These are phyloP conservation scores for Vitis rupestris DNA, from an alignment of 164 flowering plant species.

Conservation along the genomic window DNA sequence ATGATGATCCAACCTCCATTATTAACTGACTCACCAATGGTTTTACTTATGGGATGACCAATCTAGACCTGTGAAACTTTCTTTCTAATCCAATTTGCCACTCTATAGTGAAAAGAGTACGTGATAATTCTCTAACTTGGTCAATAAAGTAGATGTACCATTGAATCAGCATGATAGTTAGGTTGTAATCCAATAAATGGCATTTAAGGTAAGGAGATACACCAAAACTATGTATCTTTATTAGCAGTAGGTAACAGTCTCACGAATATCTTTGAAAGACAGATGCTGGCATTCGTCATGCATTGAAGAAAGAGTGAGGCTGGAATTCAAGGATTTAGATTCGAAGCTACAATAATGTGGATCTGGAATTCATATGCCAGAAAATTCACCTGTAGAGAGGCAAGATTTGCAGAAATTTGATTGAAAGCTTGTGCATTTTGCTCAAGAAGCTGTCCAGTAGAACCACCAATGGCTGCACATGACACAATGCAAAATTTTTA, in stretches of 20 bases:
- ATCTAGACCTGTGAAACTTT: background rate
- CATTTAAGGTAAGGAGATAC: background rate
- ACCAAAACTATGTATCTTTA: background rate
- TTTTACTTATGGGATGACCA: background rate
- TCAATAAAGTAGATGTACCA: background rate
- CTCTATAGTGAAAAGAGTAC: background rate
- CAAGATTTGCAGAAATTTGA: constrained; percentile 53
- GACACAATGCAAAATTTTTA: background rate
- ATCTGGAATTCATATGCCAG: background rate
- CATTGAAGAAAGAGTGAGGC: background rate
- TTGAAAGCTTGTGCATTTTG: constrained; percentile 49
- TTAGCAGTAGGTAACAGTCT: background rate
- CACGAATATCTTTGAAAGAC: background rate
- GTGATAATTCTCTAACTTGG: background rate
- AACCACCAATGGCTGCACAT: constrained; percentile 55
- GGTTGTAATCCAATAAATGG: background rate
- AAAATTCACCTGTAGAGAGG: constrained; percentile 46
- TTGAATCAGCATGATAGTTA: background rate
- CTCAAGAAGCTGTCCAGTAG: constrained; percentile 57
- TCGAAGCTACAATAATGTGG: background rate
- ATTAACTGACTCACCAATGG: background rate
- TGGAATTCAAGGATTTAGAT: background rate
- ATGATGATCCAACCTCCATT: background rate
- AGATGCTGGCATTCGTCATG: background rate
- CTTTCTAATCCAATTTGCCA: background rate